Evolutionary conservation across 2,329 filamentous ascomycete species (phyloP).

Genomic region (Helotiales sp.): DNA sequence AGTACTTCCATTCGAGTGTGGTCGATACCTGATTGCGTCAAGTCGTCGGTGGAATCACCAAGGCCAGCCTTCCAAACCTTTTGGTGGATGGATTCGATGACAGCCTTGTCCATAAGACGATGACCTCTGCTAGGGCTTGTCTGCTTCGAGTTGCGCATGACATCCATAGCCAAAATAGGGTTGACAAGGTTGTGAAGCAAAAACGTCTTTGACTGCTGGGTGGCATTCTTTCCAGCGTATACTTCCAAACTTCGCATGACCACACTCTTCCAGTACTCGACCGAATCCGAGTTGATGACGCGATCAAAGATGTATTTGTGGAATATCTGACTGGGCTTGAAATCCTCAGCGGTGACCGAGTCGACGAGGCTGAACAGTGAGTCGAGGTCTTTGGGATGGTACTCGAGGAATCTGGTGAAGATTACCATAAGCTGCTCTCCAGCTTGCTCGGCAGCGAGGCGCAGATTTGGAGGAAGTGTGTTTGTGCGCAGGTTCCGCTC

Average conservation of each 20-base stretch:
- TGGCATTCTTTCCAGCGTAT: constrained; percentile 75
- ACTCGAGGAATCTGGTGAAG: constrained; percentile 75
- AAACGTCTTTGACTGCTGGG: constrained; percentile 91
- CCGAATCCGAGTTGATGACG: constrained; percentile 80
- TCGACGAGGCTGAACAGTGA: constrained; percentile 84
- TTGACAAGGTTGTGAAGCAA: constrained; percentile 90
- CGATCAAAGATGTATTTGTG: constrained; percentile 81
- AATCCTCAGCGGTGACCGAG: constrained; percentile 76
- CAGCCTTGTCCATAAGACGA: constrained; percentile 77
- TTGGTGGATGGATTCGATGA: constrained; percentile 87
- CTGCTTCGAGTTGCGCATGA: constrained; percentile 75
- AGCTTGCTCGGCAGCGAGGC: constrained; percentile 84
- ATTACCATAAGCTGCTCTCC: constrained; percentile 85
- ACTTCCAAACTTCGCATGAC: constrained; percentile 85
- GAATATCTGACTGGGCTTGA: constrained; percentile 74
- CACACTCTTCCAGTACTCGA: constrained; percentile 82
- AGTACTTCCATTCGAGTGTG: constrained; percentile 95
- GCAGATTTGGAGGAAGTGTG: constrained; percentile 68
- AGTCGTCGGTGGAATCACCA: constrained; percentile 79
- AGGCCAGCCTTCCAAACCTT: constrained; percentile 93
- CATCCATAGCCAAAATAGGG: constrained; percentile 94
- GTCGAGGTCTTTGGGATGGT: constrained; percentile 75
- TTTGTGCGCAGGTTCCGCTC: constrained; percentile 73
- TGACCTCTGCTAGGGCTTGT: constrained; percentile 58
- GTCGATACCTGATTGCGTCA: constrained; percentile 82